Evolutionary conservation across 2,329 filamentous ascomycete genomes (phyloP), one percentile per base, ranked within the genome.

Genomic region (Trichoderma afroharzianum): DNA sequence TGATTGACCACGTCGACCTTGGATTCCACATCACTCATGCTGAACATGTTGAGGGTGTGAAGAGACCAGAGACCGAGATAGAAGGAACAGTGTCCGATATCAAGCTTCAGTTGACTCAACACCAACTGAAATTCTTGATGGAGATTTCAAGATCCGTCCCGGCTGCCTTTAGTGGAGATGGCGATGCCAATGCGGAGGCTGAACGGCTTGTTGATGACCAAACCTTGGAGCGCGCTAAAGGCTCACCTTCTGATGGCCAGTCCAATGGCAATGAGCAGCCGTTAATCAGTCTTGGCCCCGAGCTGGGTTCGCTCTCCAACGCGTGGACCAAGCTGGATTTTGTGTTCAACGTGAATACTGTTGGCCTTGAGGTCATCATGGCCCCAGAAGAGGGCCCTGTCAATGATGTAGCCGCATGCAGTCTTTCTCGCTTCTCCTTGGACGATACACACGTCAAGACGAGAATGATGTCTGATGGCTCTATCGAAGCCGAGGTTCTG

Each of bases 1-100:
- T 99, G 84, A 97, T 99, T 76, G 95, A 99, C 77, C 94, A 98
- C 76, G 94, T 99, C 14, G 96, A 99, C 79, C 85, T 99, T 28
- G 93, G 93, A 62, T 98, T 99, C 82, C 93, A 93, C 73, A 91
- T 99, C 74, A 97, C 92, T 3, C 95, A 98, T 81, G 89, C 95
- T 1, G 95, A 98, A 78, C 96, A 99, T 79, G 90, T 89, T 75
- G 81, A 88, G 36, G 92, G 92, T 15, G 85, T 88, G 68, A 91
- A 96, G 77, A 88, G 95, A 50, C 96, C 96, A 0, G 95, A 99
- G 77, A 91, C 94, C 63, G 95, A 98, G 81, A 91, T 99, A 24
- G 91, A 96, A 79, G 95, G 95, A 4, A 91, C 88, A 62, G 94
- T 99, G 90, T 98, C 95, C 6, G 93, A 98, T 70, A 91, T 98